These are phyloP conservation scores for Leptographium radiaticola DNA, from an alignment of 2,329 filamentous ascomycete genomes.

Conservation along the genomic window DNA sequence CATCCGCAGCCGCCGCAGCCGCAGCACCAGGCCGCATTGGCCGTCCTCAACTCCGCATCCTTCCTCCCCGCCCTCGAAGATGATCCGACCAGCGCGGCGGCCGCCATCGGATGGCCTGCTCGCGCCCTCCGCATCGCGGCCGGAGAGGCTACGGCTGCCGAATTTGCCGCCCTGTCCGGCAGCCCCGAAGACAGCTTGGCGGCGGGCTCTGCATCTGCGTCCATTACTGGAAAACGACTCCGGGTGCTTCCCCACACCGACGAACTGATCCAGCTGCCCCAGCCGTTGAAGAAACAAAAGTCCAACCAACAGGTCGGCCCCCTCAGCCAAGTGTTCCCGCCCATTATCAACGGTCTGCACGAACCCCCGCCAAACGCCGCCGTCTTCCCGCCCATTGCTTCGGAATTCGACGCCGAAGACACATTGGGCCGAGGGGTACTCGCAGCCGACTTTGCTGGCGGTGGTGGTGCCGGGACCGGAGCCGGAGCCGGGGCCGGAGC, in stretches of 20 bases:
- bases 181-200: slow-evolving; percentile 27
- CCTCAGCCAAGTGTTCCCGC: slow-evolving; percentile 33
- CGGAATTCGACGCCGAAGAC: slow-evolving; percentile 39
- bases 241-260: slow-evolving; percentile 31
- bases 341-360: slow-evolving; percentile 51
- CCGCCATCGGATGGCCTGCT: slow-evolving; percentile 1
- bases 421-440: slow-evolving; percentile 26
- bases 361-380: slow-evolving; percentile 48
- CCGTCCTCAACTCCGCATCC: not conserved
- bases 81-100: not conserved
- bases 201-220: not conserved
- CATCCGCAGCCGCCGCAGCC: not conserved
- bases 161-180: not conserved
- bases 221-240: slow-evolving; percentile 8
- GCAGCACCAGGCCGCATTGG: not conserved
- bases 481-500: too few relatives aligned
- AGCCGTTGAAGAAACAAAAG: slow-evolving; percentile 52
- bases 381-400: slow-evolving; percentile 51
- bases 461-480: not conserved
- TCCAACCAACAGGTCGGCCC: slow-evolving; percentile 33
- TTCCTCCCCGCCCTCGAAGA: not conserved
- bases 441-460: slow-evolving; percentile 24
- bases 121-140: slow-evolving; percentile 6
- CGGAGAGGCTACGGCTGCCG: not conserved
- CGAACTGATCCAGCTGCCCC: slow-evolving; percentile 50